A percentile compares a stretch with the other conserved stretches of the same genome.
These are phyloP conservation scores for Cladosporium sp. DNA, from an alignment of 2,329 filamentous ascomycete genomes.

Conservation along the genomic window DNA sequence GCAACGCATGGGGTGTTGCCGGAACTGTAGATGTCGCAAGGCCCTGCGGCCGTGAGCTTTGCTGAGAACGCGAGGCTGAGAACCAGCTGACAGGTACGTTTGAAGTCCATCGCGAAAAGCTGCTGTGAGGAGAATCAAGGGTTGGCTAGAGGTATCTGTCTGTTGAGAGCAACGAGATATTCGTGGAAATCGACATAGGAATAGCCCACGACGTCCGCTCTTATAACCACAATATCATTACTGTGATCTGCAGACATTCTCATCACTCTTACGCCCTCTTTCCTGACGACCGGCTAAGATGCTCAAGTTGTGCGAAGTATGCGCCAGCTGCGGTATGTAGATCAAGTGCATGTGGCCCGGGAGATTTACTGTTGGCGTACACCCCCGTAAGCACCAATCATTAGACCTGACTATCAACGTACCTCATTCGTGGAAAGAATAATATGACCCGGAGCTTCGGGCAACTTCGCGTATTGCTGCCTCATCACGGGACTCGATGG, in stretches of 20 bases:
- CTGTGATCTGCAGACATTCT: background rate
- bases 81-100: constrained; percentile 18
- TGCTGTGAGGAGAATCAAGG: background rate
- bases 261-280: background rate
- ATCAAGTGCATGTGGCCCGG: background rate
- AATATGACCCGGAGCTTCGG: background rate
- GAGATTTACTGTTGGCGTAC: background rate
- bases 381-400: background rate
- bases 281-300: background rate
- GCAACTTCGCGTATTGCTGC: background rate
- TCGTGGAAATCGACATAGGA: background rate
- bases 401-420: background rate
- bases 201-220: background rate
- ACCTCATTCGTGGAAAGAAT: background rate
- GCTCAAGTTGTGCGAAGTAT: background rate
- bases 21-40: constrained; percentile 51
- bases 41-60: constrained; percentile 40
- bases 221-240: background rate
- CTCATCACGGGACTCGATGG: background rate
- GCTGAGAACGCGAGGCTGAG: constrained; percentile 35
- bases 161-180: background rate
- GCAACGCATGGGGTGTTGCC: constrained; percentile 60
- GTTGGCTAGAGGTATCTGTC: background rate
- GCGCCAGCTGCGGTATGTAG: background rate
- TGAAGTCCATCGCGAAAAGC: constrained; percentile 51